These are phyloP conservation scores for Leptodontidium sp. DNA, from an alignment of 2,329 filamentous ascomycete species.

Conservation along the genomic window DNA sequence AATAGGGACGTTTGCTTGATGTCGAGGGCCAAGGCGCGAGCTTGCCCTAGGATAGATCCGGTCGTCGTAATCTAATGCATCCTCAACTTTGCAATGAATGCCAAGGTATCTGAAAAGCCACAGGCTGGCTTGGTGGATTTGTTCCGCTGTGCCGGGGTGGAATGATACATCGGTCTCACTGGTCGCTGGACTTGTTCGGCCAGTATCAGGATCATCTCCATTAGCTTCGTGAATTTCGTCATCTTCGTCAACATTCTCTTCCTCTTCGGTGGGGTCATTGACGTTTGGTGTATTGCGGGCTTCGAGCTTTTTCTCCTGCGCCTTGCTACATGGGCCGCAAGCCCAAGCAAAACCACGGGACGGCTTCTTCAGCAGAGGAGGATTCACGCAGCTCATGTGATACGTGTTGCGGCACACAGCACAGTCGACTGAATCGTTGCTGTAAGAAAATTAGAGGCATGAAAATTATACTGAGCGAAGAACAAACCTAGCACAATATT, in stretches of 20 bases:
- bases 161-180: slow-evolving; percentile 64
- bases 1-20: slow-evolving; percentile 84
- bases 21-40: slow-evolving; percentile 87
- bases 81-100: slow-evolving; percentile 93
- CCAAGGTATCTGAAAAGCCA: slow-evolving; percentile 98
- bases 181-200: slow-evolving; percentile 68
- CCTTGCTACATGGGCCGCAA: slow-evolving; percentile 92
- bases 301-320: slow-evolving; percentile 92
- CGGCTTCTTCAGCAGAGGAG: slow-evolving; percentile 92
- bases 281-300: slow-evolving; percentile 84
- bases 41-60: slow-evolving; percentile 96
- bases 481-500: slow-evolving; percentile 89
- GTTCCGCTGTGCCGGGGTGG: slow-evolving; percentile 76
- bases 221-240: slow-evolving; percentile 70
- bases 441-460: slow-evolving; percentile 48
- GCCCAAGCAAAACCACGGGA: slow-evolving; percentile 98
- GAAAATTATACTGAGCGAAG: not conserved
- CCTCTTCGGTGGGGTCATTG: slow-evolving; percentile 72
- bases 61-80: slow-evolving; percentile 96
- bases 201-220: slow-evolving; percentile 62
- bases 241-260: slow-evolving; percentile 69
- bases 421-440: slow-evolving; percentile 95
- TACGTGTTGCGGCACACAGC: slow-evolving; percentile 95
- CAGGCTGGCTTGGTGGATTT: slow-evolving; percentile 89
- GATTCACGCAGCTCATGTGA: slow-evolving; percentile 97